Conservation (phyloP, 2,329 filamentous ascomycete species). For the Gyromitra esculenta region DNA sequence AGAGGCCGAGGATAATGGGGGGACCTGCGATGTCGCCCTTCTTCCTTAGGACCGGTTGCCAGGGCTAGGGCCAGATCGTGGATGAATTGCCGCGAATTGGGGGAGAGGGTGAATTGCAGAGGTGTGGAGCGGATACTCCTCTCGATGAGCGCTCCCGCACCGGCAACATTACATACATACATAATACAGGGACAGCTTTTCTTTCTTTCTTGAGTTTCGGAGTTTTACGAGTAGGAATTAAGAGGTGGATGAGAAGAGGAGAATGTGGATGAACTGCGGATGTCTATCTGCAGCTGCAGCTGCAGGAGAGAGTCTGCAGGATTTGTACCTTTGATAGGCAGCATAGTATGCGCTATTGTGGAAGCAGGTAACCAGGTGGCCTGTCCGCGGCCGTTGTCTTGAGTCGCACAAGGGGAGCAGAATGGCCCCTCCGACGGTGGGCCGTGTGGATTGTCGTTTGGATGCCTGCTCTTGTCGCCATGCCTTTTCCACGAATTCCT, state of each 20-base stretch:
- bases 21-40: constrained; percentile 25
- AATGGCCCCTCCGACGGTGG: constrained; percentile 20
- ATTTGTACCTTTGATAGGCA: constrained; percentile 37
- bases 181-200: not conserved
- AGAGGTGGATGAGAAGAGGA: constrained; percentile 4
- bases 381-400: constrained; percentile 41
- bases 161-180: not conserved
- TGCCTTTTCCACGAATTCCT: constrained; percentile 43
- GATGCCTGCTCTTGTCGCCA: constrained; percentile 42
- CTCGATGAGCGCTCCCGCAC: constrained; percentile 5
- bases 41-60: constrained; percentile 27
- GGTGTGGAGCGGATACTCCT: not conserved
- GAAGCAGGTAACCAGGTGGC: constrained; percentile 36
- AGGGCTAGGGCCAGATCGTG: constrained; percentile 38
- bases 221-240: not conserved
- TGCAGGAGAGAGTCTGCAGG: constrained; percentile 13
- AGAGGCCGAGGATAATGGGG: constrained; percentile 12
- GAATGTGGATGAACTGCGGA: constrained; percentile 16
- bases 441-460: constrained; percentile 35
- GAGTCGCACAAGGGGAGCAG: constrained; percentile 30
- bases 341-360: not conserved
- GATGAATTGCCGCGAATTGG: constrained; percentile 31
- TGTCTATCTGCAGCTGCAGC: constrained; percentile 25
- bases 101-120: constrained; percentile 8
- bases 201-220: constrained; percentile 10